Percentiles rank a stretch among this genome's conserved stretches.
Evolutionary conservation across 139 green algal species (phyloP).

Genomic region (Haematococcus sp.): DNA sequence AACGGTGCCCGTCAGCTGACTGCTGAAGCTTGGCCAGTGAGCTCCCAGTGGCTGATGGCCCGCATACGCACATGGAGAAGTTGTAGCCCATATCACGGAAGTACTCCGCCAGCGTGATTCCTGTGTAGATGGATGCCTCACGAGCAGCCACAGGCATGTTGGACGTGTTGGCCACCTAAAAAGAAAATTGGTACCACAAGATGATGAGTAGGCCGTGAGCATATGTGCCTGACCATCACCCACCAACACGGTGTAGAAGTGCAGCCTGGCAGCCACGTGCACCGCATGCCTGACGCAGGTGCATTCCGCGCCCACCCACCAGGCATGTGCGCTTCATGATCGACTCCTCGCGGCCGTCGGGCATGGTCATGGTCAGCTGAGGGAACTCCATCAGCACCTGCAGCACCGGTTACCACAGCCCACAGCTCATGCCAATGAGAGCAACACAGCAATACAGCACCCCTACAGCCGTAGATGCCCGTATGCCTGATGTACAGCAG

Average conservation of each 20-base stretch:
- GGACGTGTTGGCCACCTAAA: constrained; percentile 94
- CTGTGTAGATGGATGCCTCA: constrained; percentile 99
- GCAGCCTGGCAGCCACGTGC: too few relatives aligned
- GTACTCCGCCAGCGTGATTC: constrained; percentile 99
- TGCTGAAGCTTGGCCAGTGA: too few relatives aligned
- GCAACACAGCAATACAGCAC: too few relatives aligned
- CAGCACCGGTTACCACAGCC: too few relatives aligned
- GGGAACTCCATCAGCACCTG: constrained; percentile 95
- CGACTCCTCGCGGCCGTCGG: constrained; percentile 93
- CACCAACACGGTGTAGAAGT: background rate
- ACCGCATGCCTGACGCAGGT: background rate
- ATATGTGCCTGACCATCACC: background rate
- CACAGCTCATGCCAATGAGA: too few relatives aligned
- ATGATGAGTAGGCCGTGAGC: background rate
- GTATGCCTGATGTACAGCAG: too few relatives aligned
- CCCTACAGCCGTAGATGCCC: too few relatives aligned
- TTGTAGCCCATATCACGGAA: constrained; percentile 98
- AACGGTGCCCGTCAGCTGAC: too few relatives aligned
- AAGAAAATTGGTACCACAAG: background rate
- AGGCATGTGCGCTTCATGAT: constrained; percentile 99
- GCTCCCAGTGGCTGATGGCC: background rate
- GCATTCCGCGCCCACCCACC: constrained; percentile 39
- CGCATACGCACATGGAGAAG: constrained; percentile 55
- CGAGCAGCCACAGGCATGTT: constrained; percentile 99
- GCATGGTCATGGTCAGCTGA: constrained; percentile 95